Percentiles rank a stretch among this genome's conserved stretches.
Evolutionary conservation across 257 asterid genomes (phyloP).

Genomic region (Plantago ovata): DNA sequence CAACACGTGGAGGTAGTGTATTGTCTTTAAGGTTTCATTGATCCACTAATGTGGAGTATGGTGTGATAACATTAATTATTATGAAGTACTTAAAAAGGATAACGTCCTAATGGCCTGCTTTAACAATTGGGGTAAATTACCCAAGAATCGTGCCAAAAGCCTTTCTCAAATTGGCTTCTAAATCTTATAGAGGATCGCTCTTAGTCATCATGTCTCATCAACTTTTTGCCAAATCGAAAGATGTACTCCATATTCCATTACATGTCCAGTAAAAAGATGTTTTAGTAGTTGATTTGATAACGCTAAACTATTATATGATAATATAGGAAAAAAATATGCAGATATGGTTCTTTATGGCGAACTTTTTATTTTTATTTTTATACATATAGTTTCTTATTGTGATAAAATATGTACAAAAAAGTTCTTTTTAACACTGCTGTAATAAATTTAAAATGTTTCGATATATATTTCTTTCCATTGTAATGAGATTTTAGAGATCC

Average conservation of each 20-base stretch:
- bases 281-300: no score
- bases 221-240: neutral
- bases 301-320: no score
- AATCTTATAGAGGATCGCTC: neutral
- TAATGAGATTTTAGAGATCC: neutral
- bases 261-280: no score
- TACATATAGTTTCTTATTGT: no score
- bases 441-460: neutral
- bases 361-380: no score
- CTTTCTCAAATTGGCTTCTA: constrained; percentile 1
- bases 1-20: neutral
- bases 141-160: constrained; percentile 4
- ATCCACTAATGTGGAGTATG: constrained; percentile 5
- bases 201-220: neutral
- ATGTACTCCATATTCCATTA: no score
- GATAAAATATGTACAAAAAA: no score
- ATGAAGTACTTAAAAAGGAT: neutral
- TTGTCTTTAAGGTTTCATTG: neutral
- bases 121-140: constrained; percentile 7
- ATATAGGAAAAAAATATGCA: no score
- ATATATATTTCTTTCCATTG: neutral
- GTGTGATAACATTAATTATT: constrained; percentile 5
- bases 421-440: neutral
- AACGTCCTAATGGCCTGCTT: neutral
- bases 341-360: no score